A percentile compares a stretch with the other conserved stretches of the same genome.
phyloP scores from a whole-genome alignment of 345 rosid species.

The Moricandia arvensis region DNA sequence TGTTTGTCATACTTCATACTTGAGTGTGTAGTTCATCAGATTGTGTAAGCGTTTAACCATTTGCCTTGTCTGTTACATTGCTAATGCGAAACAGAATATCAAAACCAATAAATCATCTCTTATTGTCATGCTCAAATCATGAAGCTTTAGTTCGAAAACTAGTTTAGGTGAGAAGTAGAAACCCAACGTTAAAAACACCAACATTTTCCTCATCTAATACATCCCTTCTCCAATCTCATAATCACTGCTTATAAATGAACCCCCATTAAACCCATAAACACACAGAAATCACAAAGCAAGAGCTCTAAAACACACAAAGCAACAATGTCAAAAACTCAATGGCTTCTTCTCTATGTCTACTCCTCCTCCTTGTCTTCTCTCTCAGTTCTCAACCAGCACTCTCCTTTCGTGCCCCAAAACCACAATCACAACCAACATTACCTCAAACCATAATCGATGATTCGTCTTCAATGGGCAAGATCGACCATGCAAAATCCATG shows the following conservation, averaged over 20 bases:
- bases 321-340: conserved; percentile 34
- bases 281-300: conserved; percentile 19
- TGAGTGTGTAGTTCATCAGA: no score
- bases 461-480: conserved; percentile 21
- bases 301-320: background rate
- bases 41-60: no score
- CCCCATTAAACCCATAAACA: background rate
- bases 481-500: conserved; percentile 22
- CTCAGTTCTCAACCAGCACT: conserved; percentile 18
- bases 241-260: conserved; percentile 13
- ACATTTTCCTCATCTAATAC: conserved; percentile 2
- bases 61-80: background rate
- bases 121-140: conserved; percentile 27
- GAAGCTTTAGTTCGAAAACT: conserved; percentile 11
- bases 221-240: conserved; percentile 4
- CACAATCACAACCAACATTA: background rate
- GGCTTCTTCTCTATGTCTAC: conserved; percentile 26
- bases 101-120: background rate
- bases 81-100: background rate
- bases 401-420: conserved; percentile 28
- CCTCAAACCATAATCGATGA: conserved; percentile 2
- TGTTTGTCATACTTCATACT: no score
- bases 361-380: conserved; percentile 19
- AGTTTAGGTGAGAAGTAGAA: conserved; percentile 38
- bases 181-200: conserved; percentile 23